A percentile compares a stretch with the other conserved stretches of the same genome.
Conservation (phyloP, 2,329 filamentous ascomycete species). For the Lanzia echinophila region DNA sequence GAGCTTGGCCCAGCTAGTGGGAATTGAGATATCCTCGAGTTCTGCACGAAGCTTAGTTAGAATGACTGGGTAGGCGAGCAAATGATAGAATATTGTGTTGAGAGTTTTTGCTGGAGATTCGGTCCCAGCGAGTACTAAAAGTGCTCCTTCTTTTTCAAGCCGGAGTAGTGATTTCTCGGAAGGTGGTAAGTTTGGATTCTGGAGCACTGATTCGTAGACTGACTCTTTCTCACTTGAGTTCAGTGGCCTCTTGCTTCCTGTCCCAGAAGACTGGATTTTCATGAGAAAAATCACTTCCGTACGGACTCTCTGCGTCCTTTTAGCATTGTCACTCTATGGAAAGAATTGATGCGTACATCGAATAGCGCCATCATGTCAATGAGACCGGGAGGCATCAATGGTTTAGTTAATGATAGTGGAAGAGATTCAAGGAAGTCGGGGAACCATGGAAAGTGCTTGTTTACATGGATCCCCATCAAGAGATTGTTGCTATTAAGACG, state of each 20-base stretch:
- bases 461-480: background rate
- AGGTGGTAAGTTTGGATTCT: slow-evolving; percentile 27
- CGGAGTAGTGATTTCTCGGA: slow-evolving; percentile 30
- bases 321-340: background rate
- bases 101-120: slow-evolving; percentile 33
- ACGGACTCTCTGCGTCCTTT: slow-evolving; percentile 12
- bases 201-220: slow-evolving; percentile 22
- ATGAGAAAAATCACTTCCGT: background rate
- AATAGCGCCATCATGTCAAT: slow-evolving; percentile 13
- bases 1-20: slow-evolving; percentile 10
- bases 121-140: slow-evolving; percentile 32
- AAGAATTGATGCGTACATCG: slow-evolving; percentile 7
- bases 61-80: slow-evolving; percentile 30
- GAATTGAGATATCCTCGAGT: slow-evolving; percentile 18
- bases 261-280: background rate
- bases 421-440: slow-evolving; percentile 12
- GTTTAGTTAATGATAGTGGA: slow-evolving; percentile 8
- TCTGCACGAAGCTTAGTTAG: slow-evolving; percentile 30
- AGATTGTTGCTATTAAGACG: slow-evolving; percentile 9
- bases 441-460: slow-evolving; percentile 6
- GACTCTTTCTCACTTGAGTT: slow-evolving; percentile 15
- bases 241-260: too few species aligned
- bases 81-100: slow-evolving; percentile 31
- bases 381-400: slow-evolving; percentile 14
- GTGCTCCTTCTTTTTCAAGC: slow-evolving; percentile 29